Percentiles rank a stretch among this genome's conserved stretches.
phyloP scores from a whole-genome alignment of 306 rosid genomes.

The Trifolium subterraneum region DNA sequence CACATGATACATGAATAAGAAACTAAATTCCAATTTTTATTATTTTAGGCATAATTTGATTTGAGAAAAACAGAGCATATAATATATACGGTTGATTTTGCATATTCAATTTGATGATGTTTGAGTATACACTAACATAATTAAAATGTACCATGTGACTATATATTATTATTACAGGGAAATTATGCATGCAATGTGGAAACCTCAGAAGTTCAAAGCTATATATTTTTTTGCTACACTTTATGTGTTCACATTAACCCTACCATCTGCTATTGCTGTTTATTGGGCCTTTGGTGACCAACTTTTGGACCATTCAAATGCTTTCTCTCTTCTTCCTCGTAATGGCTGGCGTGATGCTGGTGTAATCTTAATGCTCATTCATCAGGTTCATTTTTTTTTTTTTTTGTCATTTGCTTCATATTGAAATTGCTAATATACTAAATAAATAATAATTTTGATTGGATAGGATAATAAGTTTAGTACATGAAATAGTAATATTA shows the following conservation, averaged over 20 bases:
- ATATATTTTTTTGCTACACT: slow-evolving; percentile 82
- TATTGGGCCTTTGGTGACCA: slow-evolving; percentile 98
- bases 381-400: slow-evolving; percentile 62
- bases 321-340: slow-evolving; percentile 82
- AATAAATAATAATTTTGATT: background rate
- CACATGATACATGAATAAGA: slow-evolving; percentile 19
- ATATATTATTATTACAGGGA: slow-evolving; percentile 57
- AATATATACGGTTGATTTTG: slow-evolving; percentile 16
- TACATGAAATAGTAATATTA: too few species aligned
- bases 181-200: slow-evolving; percentile 99
- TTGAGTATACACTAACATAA: slow-evolving; percentile 15
- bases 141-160: slow-evolving; percentile 34
- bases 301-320: slow-evolving; percentile 78
- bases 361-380: slow-evolving; percentile 88
- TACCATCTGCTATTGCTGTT: slow-evolving; percentile 85
- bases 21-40: slow-evolving; percentile 21
- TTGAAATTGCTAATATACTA: background rate
- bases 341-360: slow-evolving; percentile 78
- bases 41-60: slow-evolving; percentile 18
- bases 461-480: too few species aligned
- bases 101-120: slow-evolving; percentile 7
- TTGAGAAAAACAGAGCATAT: background rate
- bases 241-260: slow-evolving; percentile 88
- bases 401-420: background rate
- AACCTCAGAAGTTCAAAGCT: slow-evolving; percentile 86